Base-by-base conservation (phyloP, 2,329 filamentous ascomycete genomes). In the Pezicula radicicola region DNA sequence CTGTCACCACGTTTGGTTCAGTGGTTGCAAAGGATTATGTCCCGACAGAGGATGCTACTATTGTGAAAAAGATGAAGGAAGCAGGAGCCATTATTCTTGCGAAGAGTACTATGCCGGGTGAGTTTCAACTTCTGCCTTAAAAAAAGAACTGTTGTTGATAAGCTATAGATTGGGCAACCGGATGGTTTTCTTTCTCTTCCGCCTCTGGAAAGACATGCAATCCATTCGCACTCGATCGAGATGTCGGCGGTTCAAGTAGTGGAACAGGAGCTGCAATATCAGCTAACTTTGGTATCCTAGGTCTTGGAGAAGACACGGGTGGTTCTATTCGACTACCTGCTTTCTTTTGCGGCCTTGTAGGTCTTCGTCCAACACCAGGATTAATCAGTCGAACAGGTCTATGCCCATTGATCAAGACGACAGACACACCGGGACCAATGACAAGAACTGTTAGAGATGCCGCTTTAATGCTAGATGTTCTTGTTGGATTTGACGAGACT, bases 241-340 rank as follows among this genome's bases (percentile, higher is more conserved):
- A 55, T 6, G 66, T 74, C 5, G 76, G 76, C 3, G 77, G 76
- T 2, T 79, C 76, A 50, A 77, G 72, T 0, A 75, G 72, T 1
- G 77, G 76, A 0, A 71, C 72, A 7, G 74, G 70, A 0, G 74
- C 74, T 0, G 66, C 78, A 1, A 72, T 79, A 2, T 69, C 71
- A 0, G 63, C 70, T 2, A 59, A 57, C 37, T 52, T 43, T 45
- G 71, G 71, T 0, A 57, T 69, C 2, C 68, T 73, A 8, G 73
- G 73, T 0, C 48, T 55, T 3, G 57, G 57, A 3, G 53, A 53
- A 21, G 57, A 60, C 41, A 55, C 55, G 12, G 55, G 55, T 3
- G 52, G 53, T 10, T 56, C 53, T 2, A 60, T 60, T 33, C 48
- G 57, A 39, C 47, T 56, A 3, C 57, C 57, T 13, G 53, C 57